Percentiles rank a stretch among this genome's conserved stretches.
These are phyloP conservation scores for Aquilaria malaccensis DNA, from an alignment of 345 rosid species.

Conservation along the genomic window DNA sequence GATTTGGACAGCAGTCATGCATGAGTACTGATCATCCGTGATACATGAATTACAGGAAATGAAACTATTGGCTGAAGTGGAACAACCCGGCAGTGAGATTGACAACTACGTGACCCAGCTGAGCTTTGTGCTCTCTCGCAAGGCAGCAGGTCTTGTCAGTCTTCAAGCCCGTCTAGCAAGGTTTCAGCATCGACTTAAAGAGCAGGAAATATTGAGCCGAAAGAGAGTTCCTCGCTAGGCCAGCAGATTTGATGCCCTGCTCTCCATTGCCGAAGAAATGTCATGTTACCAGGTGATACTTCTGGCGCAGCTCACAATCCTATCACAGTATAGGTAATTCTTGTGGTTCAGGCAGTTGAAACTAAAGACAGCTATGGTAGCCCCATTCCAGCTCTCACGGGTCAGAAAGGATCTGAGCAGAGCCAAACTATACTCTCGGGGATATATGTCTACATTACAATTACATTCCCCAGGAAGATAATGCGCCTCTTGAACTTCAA, in stretches of 20 bases:
- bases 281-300: no score
- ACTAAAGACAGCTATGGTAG: no score
- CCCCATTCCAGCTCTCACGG: no score
- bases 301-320: background rate
- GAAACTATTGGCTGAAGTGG: constrained; percentile 84
- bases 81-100: constrained; percentile 82
- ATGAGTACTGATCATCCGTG: no score
- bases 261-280: background rate
- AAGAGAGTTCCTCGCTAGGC: constrained; percentile 63
- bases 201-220: constrained; percentile 78
- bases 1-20: no score
- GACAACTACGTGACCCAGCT: constrained; percentile 82
- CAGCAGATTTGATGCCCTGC: background rate
- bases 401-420: no score
- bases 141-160: constrained; percentile 80
- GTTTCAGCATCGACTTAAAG: constrained; percentile 86
- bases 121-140: constrained; percentile 84
- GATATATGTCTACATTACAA: no score
- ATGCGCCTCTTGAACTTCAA: no score
- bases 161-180: constrained; percentile 91
- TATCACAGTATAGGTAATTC: background rate
- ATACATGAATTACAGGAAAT: constrained; percentile 43
- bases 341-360: no score
- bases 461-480: no score
- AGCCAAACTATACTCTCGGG: no score